Conservation (phyloP, 352 stramenopile genomes). For the Hyaloperonospora brassicae region DNA sequence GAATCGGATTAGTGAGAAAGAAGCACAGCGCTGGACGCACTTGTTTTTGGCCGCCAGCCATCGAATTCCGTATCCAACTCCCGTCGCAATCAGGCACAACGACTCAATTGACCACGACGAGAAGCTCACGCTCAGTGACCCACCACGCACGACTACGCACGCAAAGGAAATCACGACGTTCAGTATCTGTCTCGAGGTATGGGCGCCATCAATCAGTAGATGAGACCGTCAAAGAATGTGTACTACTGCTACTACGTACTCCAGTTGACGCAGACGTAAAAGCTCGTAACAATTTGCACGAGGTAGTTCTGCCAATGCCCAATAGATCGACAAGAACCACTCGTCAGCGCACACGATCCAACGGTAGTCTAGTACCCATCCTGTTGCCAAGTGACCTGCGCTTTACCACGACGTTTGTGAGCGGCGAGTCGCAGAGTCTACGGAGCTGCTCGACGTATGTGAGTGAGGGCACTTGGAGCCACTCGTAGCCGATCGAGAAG, state of each 20-base stretch:
- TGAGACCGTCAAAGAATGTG: conserved; percentile 7
- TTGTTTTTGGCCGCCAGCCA: conserved; percentile 82
- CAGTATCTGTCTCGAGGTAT: too few species aligned
- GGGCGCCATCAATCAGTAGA: conserved; percentile 8
- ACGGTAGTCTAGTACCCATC: too few species aligned
- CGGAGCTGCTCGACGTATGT: conserved; percentile 61
- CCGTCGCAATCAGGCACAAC: conserved; percentile 58
- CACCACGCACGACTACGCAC: conserved; percentile 56
- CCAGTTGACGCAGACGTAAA: conserved; percentile 79
- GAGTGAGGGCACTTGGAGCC: conserved; percentile 63
- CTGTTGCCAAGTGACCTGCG: not conserved
- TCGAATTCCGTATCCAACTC: conserved; percentile 59
- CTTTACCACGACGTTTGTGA: conserved; percentile 61
- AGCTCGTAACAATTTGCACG: conserved; percentile 67
- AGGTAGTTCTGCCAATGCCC: conserved; percentile 50
- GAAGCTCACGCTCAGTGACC: conserved; percentile 57
- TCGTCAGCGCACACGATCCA: not conserved
- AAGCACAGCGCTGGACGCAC: conserved; percentile 25
- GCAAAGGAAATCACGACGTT: conserved; percentile 3
- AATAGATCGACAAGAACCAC: not conserved
- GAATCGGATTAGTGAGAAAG: too few species aligned
- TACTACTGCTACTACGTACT: conserved; percentile 47
- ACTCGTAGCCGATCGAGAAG: conserved; percentile 72
- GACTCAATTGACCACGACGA: conserved; percentile 81
- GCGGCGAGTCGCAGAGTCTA: conserved; percentile 53